Evolutionary conservation across 2,329 filamentous ascomycete genomes (phyloP), one percentile per base, ranked within the genome.

Genomic region (Aspergillus sp.): DNA sequence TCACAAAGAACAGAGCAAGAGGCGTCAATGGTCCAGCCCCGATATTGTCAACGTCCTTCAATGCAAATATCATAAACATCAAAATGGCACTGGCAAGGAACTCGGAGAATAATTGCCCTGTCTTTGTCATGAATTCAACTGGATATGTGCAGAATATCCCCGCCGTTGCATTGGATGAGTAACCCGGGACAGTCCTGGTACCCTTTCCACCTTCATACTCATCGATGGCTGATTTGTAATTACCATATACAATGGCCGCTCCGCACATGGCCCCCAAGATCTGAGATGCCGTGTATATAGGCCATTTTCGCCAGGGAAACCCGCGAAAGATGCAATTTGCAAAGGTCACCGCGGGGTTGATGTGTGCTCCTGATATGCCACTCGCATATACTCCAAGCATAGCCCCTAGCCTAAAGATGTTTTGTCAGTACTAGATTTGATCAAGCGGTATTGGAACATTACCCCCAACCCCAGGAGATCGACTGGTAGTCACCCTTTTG

Each of bases 121-220:
- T 78, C 39, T 76, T 80, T 3, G 79, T 82, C 71, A 88, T 74
- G 62, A 88, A 71, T 1, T 57, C 52, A 1, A 65, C 67, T 0
- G 85, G 84, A 54, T 88, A 88, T 0, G 85, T 88, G 71, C 80
- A 85, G 61, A 88, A 88, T 50, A 89, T 80, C 2, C 79, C 83
- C 0, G 82, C 85, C 5, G 83, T 83, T 1, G 83, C 76, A 36
- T 77, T 85, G 27, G 67, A 60, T 7, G 70, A 76, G 33, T 66
- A 77, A 7, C 58, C 65, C 2, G 75, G 75, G 0, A 88, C 83
- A 1, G 82, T 87, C 26, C 84, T 75, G 45, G 85, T 72, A 10
- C 75, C 41, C 1, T 60, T 70, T 3, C 73, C 62, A 2, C 82
- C 84, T 60, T 87, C 83, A 52, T 77, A 81, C 19, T 66, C 61